A percentile compares a stretch with the other conserved stretches of the same genome.
Conservation (phyloP, 352 stramenopile genomes). For the Phytophthora fragariae region DNA sequence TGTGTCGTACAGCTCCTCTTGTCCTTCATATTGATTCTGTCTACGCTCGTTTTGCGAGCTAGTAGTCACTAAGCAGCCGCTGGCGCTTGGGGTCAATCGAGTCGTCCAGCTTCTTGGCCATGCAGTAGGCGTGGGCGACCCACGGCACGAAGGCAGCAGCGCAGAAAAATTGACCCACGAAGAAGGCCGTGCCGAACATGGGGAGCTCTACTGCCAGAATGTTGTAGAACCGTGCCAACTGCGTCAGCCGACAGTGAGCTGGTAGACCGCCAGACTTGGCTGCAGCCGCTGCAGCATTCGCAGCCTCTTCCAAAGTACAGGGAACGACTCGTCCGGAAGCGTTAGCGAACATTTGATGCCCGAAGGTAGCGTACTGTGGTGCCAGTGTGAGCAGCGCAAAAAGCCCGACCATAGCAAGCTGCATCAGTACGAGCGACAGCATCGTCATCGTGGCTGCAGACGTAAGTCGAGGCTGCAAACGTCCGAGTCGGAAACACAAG, state of each 20-base stretch:
- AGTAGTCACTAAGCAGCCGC: constrained; percentile 71
- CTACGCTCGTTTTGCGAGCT: background rate
- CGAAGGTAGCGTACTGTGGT: constrained; percentile 88
- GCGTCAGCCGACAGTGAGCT: constrained; percentile 74
- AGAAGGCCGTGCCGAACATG: constrained; percentile 80
- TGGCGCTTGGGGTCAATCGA: constrained; percentile 72
- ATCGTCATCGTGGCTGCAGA: constrained; percentile 80
- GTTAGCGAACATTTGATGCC: constrained; percentile 76
- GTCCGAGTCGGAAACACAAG: constrained; percentile 79
- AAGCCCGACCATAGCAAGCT: constrained; percentile 83
- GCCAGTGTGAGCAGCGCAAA: constrained; percentile 85
- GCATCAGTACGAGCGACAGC: constrained; percentile 81
- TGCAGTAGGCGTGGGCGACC: constrained; percentile 76
- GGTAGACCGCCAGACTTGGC: constrained; percentile 35
- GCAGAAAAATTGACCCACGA: constrained; percentile 78
- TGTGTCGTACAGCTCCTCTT: constrained; percentile 21
- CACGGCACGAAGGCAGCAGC: constrained; percentile 81
- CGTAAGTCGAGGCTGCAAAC: constrained; percentile 76
- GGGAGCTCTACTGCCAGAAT: constrained; percentile 71
- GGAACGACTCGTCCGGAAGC: constrained; percentile 49
- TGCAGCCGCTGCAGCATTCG: constrained; percentile 45
- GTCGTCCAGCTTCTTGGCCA: constrained; percentile 71
- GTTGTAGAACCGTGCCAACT: constrained; percentile 87
- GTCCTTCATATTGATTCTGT: background rate
- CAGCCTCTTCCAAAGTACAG: constrained; percentile 78